Conservation (phyloP, 1,139 yeast species). For the Meyerozyma athensensis region DNA sequence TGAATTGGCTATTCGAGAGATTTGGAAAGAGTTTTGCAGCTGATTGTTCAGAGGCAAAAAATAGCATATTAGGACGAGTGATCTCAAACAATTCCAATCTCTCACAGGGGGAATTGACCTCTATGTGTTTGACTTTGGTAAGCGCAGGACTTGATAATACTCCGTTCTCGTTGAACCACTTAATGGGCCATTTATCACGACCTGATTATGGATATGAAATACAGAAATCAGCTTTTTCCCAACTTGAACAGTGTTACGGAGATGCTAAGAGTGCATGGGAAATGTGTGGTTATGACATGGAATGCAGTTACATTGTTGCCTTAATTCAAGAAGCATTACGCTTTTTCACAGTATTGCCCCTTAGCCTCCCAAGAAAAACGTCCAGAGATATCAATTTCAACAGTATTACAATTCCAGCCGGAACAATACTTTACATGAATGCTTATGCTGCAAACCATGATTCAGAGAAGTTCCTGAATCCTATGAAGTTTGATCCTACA, state of each 20-base stretch:
- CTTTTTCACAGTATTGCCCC: slow-evolving; percentile 60
- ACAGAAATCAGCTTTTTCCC: slow-evolving; percentile 38
- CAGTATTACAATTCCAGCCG: slow-evolving; percentile 43
- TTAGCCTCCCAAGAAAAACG: slow-evolving; percentile 59
- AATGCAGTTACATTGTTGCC: slow-evolving; percentile 50
- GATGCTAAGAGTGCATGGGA: slow-evolving; percentile 43
- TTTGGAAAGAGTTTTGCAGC: slow-evolving; percentile 15
- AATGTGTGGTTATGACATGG: slow-evolving; percentile 26
- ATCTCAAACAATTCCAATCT: slow-evolving; percentile 13
- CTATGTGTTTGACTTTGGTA: slow-evolving; percentile 69
- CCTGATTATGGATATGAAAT: slow-evolving; percentile 37
- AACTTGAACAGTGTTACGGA: slow-evolving; percentile 28
- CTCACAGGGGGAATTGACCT: slow-evolving; percentile 44
- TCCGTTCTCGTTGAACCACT: slow-evolving; percentile 57
- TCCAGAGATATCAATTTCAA: slow-evolving; percentile 43
- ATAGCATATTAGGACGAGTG: slow-evolving; percentile 44
- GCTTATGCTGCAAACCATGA: slow-evolving; percentile 73
- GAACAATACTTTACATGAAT: slow-evolving; percentile 59
- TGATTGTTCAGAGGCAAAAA: slow-evolving; percentile 13
- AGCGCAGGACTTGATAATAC: slow-evolving; percentile 79
- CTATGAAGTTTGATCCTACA: slow-evolving; percentile 51
- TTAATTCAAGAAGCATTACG: slow-evolving; percentile 61
- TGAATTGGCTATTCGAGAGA: slow-evolving; percentile 35
- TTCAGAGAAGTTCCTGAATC: slow-evolving; percentile 37
- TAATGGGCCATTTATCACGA: slow-evolving; percentile 58